phyloP scores from a whole-genome alignment of 768 basidiomycete species.

The Coprinopsis sp. region DNA sequence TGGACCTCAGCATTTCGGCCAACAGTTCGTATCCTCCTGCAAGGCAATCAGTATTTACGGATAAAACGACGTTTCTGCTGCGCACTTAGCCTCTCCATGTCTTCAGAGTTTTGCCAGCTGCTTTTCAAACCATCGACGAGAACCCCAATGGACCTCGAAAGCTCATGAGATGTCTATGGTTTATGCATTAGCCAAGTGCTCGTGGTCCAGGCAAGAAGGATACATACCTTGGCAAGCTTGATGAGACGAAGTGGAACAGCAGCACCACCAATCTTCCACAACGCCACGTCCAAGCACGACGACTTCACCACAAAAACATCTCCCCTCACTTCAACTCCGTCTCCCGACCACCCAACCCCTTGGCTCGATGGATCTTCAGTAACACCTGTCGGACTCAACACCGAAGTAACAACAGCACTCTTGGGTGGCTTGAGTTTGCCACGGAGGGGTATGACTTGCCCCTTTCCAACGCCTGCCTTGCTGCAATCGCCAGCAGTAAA shows the following conservation, averaged over 20 bases:
- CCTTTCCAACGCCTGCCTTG: constrained; percentile 1
- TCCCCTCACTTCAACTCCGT: constrained; percentile 29
- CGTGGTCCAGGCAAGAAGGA: not conserved
- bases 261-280: constrained; percentile 84
- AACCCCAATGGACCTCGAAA: constrained; percentile 68
- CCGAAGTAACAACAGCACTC: not conserved
- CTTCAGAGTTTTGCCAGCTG: constrained; percentile 92
- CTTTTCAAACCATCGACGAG: constrained; percentile 74
- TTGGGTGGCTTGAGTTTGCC: constrained; percentile 12
- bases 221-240: constrained; percentile 65
- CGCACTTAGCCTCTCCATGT: constrained; percentile 86
- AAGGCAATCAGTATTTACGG: not conserved
- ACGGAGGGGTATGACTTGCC: constrained; percentile 11
- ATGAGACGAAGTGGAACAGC: constrained; percentile 69
- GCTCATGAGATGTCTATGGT: constrained; percentile 64
- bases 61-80: not conserved
- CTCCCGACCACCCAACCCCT: constrained; percentile 11
- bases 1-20: constrained; percentile 64
- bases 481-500: constrained; percentile 32
- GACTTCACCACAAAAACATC: constrained; percentile 59
- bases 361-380: constrained; percentile 8
- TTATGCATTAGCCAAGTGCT: not conserved
- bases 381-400: not conserved
- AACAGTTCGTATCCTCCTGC: constrained; percentile 87
- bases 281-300: constrained; percentile 61